phyloP scores from a whole-genome alignment of 306 rosid genomes.

The Pyrus pyrifolia region DNA sequence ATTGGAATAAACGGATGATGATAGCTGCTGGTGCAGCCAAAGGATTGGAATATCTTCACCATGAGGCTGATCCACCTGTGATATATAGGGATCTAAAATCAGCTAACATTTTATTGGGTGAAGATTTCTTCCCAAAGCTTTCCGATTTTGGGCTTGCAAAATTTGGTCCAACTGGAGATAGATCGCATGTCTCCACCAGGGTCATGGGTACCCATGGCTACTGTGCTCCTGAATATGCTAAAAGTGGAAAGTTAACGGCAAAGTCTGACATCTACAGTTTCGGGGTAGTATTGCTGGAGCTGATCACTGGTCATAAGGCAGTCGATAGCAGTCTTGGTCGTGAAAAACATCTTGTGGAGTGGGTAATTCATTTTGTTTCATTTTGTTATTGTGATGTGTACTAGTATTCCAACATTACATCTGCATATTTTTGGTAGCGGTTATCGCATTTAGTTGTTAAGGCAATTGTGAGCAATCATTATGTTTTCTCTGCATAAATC shows the following conservation, averaged over 20 bases:
- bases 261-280: conserved; percentile 69
- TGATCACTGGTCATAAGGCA: conserved; percentile 58
- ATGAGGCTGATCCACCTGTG: conserved; percentile 51
- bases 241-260: conserved; percentile 48
- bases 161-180: conserved; percentile 59
- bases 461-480: not conserved
- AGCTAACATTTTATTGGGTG: conserved; percentile 49
- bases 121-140: conserved; percentile 49
- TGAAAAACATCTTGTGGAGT: conserved; percentile 38
- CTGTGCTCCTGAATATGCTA: conserved; percentile 73
- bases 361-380: conserved; percentile 31
- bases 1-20: conserved; percentile 65
- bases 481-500: not conserved
- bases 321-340: conserved; percentile 27
- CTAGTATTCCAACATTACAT: conserved; percentile 2
- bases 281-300: conserved; percentile 63
- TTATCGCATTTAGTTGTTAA: not conserved
- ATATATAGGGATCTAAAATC: conserved; percentile 64
- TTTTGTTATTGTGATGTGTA: not conserved
- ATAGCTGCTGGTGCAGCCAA: conserved; percentile 66
- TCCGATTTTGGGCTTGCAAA: conserved; percentile 79
- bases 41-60: conserved; percentile 63
- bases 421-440: not conserved
- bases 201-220: conserved; percentile 80
- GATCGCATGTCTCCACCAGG: conserved; percentile 58